phyloP scores from a whole-genome alignment of 2,329 filamentous ascomycete genomes.

The Verticillium zaregamsianum region DNA sequence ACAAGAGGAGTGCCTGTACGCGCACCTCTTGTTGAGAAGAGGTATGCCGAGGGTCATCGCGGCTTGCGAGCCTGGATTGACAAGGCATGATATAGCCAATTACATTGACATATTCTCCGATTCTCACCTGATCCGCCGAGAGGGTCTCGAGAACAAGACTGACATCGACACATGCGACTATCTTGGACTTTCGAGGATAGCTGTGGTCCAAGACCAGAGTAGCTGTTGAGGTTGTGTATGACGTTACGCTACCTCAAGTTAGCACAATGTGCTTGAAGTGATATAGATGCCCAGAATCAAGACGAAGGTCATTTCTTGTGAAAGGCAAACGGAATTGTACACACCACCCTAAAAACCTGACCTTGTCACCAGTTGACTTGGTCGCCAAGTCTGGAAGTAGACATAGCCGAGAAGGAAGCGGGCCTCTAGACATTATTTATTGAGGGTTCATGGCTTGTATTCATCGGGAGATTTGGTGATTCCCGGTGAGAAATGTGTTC shows the following conservation, averaged over 20 bases:
- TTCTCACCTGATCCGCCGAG: slow-evolving; percentile 56
- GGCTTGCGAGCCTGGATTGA: slow-evolving; percentile 5
- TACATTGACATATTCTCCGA: slow-evolving; percentile 87
- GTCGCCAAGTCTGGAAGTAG: slow-evolving; percentile 58
- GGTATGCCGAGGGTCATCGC: slow-evolving; percentile 1
- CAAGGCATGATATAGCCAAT: slow-evolving; percentile 66
- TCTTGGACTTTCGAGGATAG: slow-evolving; percentile 44
- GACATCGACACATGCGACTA: slow-evolving; percentile 63
- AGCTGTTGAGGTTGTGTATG: slow-evolving; percentile 50
- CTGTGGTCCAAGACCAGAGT: slow-evolving; percentile 65
- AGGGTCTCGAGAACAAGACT: slow-evolving; percentile 65
- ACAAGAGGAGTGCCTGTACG: slow-evolving; percentile 74
- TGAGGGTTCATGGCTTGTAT: no score
- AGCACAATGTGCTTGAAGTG: neutral
- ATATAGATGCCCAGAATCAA: neutral
- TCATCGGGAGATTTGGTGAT: no score
- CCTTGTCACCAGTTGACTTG: slow-evolving; percentile 62
- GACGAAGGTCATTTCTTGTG: no score
- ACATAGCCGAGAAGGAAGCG: slow-evolving; percentile 60
- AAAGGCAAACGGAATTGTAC: neutral
- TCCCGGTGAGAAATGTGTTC: no score
- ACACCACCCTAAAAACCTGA: slow-evolving; percentile 90
- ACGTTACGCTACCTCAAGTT: slow-evolving; percentile 37
- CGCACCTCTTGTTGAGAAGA: slow-evolving; percentile 22
- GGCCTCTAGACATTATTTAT: slow-evolving; percentile 48